A percentile compares a stretch with the other conserved stretches of the same genome.
Conservation (phyloP, 768 basidiomycete species). For the Hygrocybe coccinea region DNA sequence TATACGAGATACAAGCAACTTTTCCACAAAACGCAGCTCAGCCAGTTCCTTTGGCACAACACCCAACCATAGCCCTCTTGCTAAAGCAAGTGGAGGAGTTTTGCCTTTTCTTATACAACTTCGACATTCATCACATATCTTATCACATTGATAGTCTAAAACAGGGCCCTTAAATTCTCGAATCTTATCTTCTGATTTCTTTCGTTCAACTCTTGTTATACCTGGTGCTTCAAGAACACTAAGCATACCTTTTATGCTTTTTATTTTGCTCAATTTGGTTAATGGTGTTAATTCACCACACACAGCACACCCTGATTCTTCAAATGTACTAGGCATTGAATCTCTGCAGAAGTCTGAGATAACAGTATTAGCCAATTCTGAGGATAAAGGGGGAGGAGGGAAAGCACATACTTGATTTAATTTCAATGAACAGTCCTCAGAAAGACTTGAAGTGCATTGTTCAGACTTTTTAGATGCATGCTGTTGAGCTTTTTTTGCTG, state of each 20-base stretch:
- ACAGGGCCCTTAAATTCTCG: constrained; percentile 15
- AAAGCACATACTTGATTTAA: constrained; percentile 11
- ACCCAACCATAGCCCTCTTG: constrained; percentile 33
- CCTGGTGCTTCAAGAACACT: constrained; percentile 5
- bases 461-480: not conserved
- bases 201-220: constrained; percentile 5
- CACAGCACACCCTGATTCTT: constrained; percentile 30
- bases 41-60: constrained; percentile 22
- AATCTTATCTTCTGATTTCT: constrained; percentile 6
- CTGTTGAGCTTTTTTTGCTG: not conserved
- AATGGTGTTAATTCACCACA: constrained; percentile 21
- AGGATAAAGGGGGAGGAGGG: not conserved
- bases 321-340: constrained; percentile 6
- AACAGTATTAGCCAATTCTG: not conserved
- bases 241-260: constrained; percentile 2
- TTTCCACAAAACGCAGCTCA: constrained; percentile 24
- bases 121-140: constrained; percentile 11
- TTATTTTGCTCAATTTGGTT: constrained; percentile 5
- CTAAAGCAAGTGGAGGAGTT: constrained; percentile 16
- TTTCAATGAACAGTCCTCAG: constrained; percentile 14
- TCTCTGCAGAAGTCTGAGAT: constrained; percentile 3
- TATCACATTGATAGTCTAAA: constrained; percentile 6
- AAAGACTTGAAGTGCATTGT: not conserved
- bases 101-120: not conserved
- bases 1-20: constrained; percentile 19